A percentile compares a stretch with the other conserved stretches of the same genome.
These are phyloP conservation scores for Mimosa bimucronata DNA, from an alignment of 306 rosid species.

Conservation along the genomic window DNA sequence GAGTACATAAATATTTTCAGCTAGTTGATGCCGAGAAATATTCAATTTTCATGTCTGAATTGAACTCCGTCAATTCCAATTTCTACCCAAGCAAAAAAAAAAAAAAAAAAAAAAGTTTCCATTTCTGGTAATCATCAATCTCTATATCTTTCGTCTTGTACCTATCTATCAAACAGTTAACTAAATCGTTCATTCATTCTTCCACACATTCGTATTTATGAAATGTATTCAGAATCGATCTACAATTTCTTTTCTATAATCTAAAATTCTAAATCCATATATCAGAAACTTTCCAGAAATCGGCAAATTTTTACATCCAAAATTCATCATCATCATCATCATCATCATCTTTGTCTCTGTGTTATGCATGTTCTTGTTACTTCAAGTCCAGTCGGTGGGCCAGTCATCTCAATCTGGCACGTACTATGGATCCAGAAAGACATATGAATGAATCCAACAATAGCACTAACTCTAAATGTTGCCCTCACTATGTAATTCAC, in stretches of 20 bases:
- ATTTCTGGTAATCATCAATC: not conserved
- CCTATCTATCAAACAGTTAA: not conserved
- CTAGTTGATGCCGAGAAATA: too few relatives aligned
- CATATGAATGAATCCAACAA: slow-evolving; percentile 59
- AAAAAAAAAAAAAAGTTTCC: too few relatives aligned
- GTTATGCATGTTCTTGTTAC: slow-evolving; percentile 75
- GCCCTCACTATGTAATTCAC: slow-evolving; percentile 68
- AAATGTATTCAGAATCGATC: not conserved
- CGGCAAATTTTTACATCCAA: slow-evolving; percentile 18
- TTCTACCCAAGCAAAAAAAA: not conserved
- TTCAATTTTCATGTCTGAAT: not conserved
- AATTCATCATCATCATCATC: slow-evolving; percentile 44
- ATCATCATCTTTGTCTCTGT: slow-evolving; percentile 48
- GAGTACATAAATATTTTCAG: too few relatives aligned
- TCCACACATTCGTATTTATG: slow-evolving; percentile 32
- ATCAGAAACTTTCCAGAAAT: slow-evolving; percentile 6
- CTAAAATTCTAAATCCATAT: slow-evolving; percentile 20
- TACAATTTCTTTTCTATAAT: slow-evolving; percentile 9
- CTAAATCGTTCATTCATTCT: not conserved
- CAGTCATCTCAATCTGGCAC: slow-evolving; percentile 85
- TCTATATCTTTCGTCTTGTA: not conserved
- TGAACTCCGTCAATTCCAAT: not conserved
- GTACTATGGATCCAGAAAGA: slow-evolving; percentile 69
- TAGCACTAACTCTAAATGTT: slow-evolving; percentile 69
- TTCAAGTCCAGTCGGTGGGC: slow-evolving; percentile 80